Percentiles rank a stretch among this genome's conserved stretches.
Conservation (phyloP, 352 stramenopile genomes). For the Globisporangium cystogenes region DNA sequence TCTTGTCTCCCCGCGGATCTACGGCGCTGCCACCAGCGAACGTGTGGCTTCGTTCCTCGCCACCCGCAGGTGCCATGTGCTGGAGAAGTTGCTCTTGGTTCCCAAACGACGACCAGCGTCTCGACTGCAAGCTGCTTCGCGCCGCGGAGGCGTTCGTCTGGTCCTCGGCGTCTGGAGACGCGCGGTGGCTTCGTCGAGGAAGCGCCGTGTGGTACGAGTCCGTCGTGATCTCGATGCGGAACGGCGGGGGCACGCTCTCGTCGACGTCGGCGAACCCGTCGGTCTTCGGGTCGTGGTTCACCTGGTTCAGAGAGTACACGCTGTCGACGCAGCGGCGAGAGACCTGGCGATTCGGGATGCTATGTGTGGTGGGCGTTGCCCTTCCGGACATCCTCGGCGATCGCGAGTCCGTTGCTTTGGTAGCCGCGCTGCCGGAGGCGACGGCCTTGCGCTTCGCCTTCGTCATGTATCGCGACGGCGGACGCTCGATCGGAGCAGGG, state of each 20-base stretch:
- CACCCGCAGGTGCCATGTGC: neutral
- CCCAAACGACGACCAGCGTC: conserved; percentile 36
- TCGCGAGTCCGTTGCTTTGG: neutral
- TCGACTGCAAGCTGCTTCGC: conserved; percentile 15
- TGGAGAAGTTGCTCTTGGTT: conserved; percentile 30
- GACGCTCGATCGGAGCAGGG: conserved; percentile 24
- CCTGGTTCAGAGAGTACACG: conserved; percentile 40
- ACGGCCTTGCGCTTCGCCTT: conserved; percentile 32
- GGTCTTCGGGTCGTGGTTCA: conserved; percentile 66
- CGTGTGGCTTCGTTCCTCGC: neutral
- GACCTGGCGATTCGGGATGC: conserved; percentile 3
- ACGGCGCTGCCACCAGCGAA: neutral
- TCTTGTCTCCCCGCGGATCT: conserved; percentile 1
- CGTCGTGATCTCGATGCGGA: conserved; percentile 75
- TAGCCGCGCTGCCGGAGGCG: neutral
- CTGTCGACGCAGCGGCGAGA: conserved; percentile 41
- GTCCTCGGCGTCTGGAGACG: neutral
- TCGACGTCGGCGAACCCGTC: conserved; percentile 79
- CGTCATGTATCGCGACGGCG: conserved; percentile 75
- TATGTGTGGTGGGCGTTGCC: neutral
- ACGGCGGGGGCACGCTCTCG: conserved; percentile 73
- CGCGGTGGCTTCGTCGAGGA: neutral
- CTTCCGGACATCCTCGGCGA: neutral
- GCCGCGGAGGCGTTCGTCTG: neutral
- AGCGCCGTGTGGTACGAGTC: conserved; percentile 16